A percentile compares a stretch with the other conserved stretches of the same genome.
These are phyloP conservation scores for Fusarium sp. DNA, from an alignment of 2,329 filamentous ascomycete species.

Conservation along the genomic window DNA sequence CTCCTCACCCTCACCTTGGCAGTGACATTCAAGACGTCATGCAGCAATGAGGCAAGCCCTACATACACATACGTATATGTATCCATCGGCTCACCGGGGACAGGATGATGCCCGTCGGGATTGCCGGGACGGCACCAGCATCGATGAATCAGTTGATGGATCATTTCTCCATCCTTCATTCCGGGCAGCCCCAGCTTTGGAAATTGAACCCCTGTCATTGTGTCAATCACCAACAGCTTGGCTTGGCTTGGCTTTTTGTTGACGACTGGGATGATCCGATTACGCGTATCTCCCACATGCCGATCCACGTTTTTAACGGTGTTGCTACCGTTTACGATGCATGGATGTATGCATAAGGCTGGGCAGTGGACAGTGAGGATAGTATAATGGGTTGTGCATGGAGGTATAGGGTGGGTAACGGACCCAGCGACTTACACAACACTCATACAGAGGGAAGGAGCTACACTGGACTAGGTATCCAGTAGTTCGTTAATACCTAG, in stretches of 20 bases:
- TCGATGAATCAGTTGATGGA: neutral
- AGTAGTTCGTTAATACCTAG: neutral
- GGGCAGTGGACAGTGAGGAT: neutral
- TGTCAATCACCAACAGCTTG: slow-evolving; percentile 1
- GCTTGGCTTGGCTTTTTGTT: neutral
- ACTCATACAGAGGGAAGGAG: neutral
- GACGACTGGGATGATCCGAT: neutral
- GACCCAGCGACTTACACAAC: neutral
- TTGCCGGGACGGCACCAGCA: neutral
- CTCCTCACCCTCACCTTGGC: neutral
- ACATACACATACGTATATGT: neutral
- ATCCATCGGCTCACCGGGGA: neutral
- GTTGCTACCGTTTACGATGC: neutral
- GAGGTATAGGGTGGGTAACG: neutral
- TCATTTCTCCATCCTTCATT: neutral
- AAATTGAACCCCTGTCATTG: slow-evolving; percentile 17
- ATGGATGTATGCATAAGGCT: neutral
- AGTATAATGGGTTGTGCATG: neutral
- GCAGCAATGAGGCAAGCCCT: neutral
- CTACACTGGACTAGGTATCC: neutral
- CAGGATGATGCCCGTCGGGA: neutral
- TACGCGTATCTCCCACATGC: neutral
- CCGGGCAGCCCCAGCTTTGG: neutral
- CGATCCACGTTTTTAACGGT: neutral
- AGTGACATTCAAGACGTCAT: neutral